Evolutionary conservation across 352 stramenopile genomes (phyloP).

Genomic region (Globisporangium orthogonon): DNA sequence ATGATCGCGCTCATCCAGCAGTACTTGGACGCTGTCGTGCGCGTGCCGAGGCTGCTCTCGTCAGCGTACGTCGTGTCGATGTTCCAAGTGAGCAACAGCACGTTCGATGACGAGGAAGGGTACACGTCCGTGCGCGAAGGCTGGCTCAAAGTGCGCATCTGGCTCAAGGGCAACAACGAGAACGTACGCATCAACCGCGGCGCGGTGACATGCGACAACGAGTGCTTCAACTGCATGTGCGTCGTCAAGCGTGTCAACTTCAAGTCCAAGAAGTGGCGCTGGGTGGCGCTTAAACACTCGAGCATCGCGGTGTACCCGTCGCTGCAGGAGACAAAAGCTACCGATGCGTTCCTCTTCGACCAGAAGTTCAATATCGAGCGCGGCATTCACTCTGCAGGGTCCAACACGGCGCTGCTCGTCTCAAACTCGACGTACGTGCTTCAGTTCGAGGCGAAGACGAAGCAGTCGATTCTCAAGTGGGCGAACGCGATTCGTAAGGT

Average conservation of each 20-base stretch:
- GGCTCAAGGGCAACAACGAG: constrained; percentile 81
- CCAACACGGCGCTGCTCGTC: constrained; percentile 68
- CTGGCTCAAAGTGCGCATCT: constrained; percentile 78
- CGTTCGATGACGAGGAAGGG: constrained; percentile 80
- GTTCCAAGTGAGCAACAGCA: constrained; percentile 82
- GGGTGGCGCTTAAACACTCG: constrained; percentile 78
- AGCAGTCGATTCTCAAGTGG: constrained; percentile 77
- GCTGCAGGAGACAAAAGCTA: constrained; percentile 57
- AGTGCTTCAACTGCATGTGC: constrained; percentile 88
- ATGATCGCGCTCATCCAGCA: constrained; percentile 79
- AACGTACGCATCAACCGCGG: constrained; percentile 82
- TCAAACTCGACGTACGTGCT: constrained; percentile 84
- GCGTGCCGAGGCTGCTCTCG: constrained; percentile 50
- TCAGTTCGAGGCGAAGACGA: constrained; percentile 76
- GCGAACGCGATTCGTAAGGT: constrained; percentile 77
- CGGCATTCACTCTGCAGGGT: constrained; percentile 70
- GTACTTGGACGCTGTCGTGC: constrained; percentile 61
- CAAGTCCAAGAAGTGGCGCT: constrained; percentile 74
- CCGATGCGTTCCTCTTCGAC: constrained; percentile 76
- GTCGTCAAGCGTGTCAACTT: constrained; percentile 83
- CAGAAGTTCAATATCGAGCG: constrained; percentile 77
- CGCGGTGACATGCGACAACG: constrained; percentile 73
- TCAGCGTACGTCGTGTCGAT: constrained; percentile 69
- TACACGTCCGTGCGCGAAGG: constrained; percentile 75
- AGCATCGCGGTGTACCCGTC: constrained; percentile 78